Percentiles rank a stretch among this genome's conserved stretches.
Conservation (phyloP, 176 grass and related monocot species). For the barley (Hordeum vulgare) region DNA sequence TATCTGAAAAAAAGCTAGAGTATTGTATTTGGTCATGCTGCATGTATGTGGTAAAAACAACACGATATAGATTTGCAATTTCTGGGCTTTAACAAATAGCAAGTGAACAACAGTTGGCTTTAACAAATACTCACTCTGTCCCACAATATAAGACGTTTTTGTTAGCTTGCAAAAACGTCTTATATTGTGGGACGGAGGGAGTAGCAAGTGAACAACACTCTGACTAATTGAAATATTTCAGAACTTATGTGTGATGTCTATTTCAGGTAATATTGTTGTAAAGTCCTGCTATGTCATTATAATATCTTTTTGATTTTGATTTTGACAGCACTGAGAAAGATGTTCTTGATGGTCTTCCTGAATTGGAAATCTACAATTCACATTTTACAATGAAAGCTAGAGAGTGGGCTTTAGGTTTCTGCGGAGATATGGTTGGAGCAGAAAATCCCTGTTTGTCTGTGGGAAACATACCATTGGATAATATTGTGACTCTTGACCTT, state of each 20-base stretch:
- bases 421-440: slow-evolving; percentile 60
- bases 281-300: slow-evolving; percentile 17
- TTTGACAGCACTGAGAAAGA: slow-evolving; percentile 43
- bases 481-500: slow-evolving; percentile 61
- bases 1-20: background rate
- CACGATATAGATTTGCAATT: background rate
- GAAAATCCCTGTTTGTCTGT: slow-evolving; percentile 60
- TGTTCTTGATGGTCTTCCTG: slow-evolving; percentile 54
- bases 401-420: slow-evolving; percentile 85
- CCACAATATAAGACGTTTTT: too few species aligned
- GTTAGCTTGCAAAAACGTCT: too few species aligned
- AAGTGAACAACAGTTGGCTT: background rate
- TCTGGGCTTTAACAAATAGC: background rate
- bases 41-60: background rate
- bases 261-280: slow-evolving; percentile 7
- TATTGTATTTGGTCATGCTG: background rate
- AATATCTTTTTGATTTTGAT: slow-evolving; percentile 31
- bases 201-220: slow-evolving; percentile 1
- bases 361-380: slow-evolving; percentile 86
- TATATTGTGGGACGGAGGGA: too few species aligned
- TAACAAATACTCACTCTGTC: too few species aligned
- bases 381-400: slow-evolving; percentile 60
- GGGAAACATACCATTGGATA: slow-evolving; percentile 40
- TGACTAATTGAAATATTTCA: background rate
- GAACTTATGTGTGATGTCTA: background rate